Conservation (phyloP, 768 basidiomycete genomes). For the Boletus coccyginus region DNA sequence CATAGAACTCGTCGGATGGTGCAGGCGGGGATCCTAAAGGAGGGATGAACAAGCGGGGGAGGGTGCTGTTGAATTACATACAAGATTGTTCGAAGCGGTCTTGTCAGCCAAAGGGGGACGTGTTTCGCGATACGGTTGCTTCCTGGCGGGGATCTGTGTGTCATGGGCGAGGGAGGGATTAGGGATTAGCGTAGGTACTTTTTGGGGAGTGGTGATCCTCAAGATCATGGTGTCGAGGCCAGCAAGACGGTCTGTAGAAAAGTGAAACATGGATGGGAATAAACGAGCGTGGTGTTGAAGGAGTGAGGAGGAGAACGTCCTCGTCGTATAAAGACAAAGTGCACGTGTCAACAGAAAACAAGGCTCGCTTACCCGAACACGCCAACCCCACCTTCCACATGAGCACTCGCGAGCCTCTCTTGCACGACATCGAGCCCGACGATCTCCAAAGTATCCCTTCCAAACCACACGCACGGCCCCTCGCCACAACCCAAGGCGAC, state of each 20-base stretch:
- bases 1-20: slow-evolving; percentile 17
- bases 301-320: slow-evolving; percentile 1
- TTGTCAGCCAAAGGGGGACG: slow-evolving; percentile 35
- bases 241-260: slow-evolving; percentile 41
- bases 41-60: slow-evolving; percentile 12
- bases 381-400: slow-evolving; percentile 28
- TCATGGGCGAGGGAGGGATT: slow-evolving; percentile 18
- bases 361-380: slow-evolving; percentile 1
- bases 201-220: slow-evolving; percentile 30
- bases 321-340: slow-evolving; percentile 12
- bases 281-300: slow-evolving; percentile 13
- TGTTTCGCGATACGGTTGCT: slow-evolving; percentile 14
- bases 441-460: slow-evolving; percentile 44
- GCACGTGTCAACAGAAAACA: slow-evolving; percentile 14
- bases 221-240: slow-evolving; percentile 40
- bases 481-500: slow-evolving; percentile 58
- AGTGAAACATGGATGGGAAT: slow-evolving; percentile 30
- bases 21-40: slow-evolving; percentile 10
- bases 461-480: slow-evolving; percentile 36
- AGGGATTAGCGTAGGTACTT: slow-evolving; percentile 29
- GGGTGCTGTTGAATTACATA: slow-evolving; percentile 23
- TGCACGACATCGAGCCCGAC: slow-evolving; percentile 87
- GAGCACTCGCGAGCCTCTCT: slow-evolving; percentile 61
- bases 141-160: slow-evolving; percentile 22
- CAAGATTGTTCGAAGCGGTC: slow-evolving; percentile 26